Conservation (phyloP, 176 grass and related monocot species). For the Eleusine coracana region DNA sequence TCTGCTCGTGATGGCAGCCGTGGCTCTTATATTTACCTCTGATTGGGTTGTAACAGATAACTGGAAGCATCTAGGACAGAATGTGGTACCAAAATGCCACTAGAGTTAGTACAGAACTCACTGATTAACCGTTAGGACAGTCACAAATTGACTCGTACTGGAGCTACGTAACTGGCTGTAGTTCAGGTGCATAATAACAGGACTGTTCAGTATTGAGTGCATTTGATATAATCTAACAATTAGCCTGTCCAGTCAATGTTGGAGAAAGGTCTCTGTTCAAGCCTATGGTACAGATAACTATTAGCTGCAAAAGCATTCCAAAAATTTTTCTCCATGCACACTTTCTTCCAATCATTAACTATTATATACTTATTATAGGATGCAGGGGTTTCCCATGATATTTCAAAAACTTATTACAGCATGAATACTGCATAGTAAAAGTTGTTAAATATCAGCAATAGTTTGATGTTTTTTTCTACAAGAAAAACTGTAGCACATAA, state of each 20-base stretch:
- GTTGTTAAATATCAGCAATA: not conserved
- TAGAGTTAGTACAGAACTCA: not conserved
- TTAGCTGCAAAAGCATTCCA: not conserved
- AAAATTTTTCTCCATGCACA: not conserved
- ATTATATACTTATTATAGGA: not conserved
- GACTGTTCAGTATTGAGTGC: not conserved
- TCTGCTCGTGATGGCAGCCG: not conserved
- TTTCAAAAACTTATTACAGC: not conserved
- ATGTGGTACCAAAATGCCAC: not conserved
- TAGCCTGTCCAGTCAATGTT: not conserved
- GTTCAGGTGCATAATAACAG: not conserved
- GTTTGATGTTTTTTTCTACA: not conserved
- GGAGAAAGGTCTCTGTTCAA: not conserved
- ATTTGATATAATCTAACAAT: not conserved
- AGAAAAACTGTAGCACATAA: not conserved
- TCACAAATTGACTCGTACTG: conserved; percentile 13
- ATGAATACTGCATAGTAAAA: not conserved
- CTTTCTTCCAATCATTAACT: not conserved
- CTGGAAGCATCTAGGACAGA: not conserved
- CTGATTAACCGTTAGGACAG: not conserved
- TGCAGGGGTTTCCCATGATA: not conserved
- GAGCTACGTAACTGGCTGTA: not conserved
- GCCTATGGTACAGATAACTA: not conserved
- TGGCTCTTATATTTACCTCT: not conserved
- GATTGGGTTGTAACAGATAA: not conserved